Evolutionary conservation across 768 basidiomycete genomes (phyloP), one percentile per base, ranked within the genome.

Genomic region (Chalciporus pseudorubinellus): DNA sequence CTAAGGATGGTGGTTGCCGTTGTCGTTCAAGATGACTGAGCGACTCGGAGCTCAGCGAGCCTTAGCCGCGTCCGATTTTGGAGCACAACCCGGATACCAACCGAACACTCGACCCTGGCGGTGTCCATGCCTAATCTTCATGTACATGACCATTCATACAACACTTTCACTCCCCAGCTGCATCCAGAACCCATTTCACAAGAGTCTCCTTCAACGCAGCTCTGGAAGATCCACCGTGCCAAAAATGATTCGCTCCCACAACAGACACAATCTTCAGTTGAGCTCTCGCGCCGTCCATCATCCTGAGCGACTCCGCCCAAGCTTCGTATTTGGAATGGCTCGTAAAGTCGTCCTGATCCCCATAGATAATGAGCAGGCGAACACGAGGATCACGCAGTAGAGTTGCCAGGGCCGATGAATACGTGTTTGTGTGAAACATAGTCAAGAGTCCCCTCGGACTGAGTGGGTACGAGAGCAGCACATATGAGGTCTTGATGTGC

Each of bases 391-490:
- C 66, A 24, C 60, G 64, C 26, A 87, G 53, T 31, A 91, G 75
- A 10, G 70, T 65, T 24, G 74, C 67, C 44, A 92, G 70, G 16
- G 76, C 75, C 2, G 67, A 64, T 13, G 72, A 71, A 59, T 92
- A 91, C 12, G 71, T 73, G 9, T 69, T 68, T 4, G 82, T 70
- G 46, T 76, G 74, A 72, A 93, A 92, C 46, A 86, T 63, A 20
- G 89, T 92, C 40, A 93, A 72, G 66, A 83, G 77, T 11, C 75
- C 73, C 46, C 87, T 75, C 8, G 84, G 82, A 13, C 83, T 80
- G 5, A 92, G 70, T 0, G 90, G 90, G 61, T 92, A 92, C 3
- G 89, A 91, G 19, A 92, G 67, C 36, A 92, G 64, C 40, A 90
- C 71, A 64, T 90, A 86, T 12, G 78, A 78, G 0, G 81, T 84